These are phyloP conservation scores for Knoxdaviesia capensis DNA, from an alignment of 2,329 filamentous ascomycete genomes.

Conservation along the genomic window DNA sequence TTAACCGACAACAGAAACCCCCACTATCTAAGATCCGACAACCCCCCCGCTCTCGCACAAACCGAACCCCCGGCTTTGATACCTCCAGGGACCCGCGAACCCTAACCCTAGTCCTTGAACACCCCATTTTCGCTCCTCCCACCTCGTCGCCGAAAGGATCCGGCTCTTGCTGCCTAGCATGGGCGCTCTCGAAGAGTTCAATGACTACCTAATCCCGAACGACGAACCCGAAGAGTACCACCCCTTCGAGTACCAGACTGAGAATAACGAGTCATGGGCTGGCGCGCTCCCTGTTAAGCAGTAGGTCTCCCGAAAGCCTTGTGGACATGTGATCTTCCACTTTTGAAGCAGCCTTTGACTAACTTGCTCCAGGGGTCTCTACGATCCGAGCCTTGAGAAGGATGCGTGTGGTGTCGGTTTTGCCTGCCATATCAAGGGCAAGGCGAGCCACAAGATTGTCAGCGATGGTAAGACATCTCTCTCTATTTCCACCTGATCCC, in stretches of 20 bases:
- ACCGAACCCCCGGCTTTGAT: no score
- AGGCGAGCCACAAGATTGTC: conserved; percentile 92
- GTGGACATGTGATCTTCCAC: no score
- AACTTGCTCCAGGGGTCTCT: conserved; percentile 44
- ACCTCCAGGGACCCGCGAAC: neutral
- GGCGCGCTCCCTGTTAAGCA: conserved; percentile 92
- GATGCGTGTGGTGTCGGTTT: conserved; percentile 99
- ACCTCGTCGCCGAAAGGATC: conserved; percentile 1
- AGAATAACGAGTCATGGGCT: conserved; percentile 78
- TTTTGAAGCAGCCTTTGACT: conserved; percentile 1
- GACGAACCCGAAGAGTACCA: conserved; percentile 37
- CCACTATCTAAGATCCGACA: no score
- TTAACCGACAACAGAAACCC: no score
- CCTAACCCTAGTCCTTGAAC: neutral
- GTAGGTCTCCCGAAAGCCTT: conserved; percentile 18
- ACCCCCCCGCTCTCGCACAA: no score
- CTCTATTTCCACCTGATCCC: neutral
- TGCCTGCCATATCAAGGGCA: conserved; percentile 95
- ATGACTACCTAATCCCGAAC: conserved; percentile 44
- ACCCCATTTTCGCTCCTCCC: neutral
- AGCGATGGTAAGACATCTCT: conserved; percentile 60
- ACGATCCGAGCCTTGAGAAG: conserved; percentile 89
- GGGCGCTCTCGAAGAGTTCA: conserved; percentile 44
- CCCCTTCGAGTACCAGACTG: conserved; percentile 71
- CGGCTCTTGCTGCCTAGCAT: conserved; percentile 38